phyloP scores from a whole-genome alignment of 2,329 filamentous ascomycete species.

The Pseudogymnoascus sp. region DNA sequence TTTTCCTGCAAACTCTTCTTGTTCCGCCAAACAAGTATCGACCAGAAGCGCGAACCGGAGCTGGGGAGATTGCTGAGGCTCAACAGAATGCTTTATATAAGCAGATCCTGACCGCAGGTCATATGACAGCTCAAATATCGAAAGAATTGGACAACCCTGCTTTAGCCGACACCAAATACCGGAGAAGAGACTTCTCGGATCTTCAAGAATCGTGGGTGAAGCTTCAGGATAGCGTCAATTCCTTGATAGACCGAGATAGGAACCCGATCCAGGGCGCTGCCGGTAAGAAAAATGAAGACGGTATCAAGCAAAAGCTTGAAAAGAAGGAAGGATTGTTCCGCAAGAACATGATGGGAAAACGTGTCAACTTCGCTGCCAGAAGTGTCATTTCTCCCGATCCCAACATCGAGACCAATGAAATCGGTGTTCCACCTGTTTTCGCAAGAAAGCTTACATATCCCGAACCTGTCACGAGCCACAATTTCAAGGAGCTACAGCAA shows the following conservation, averaged over 20 bases:
- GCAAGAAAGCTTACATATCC: constrained; percentile 94
- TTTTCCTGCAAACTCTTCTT: constrained; percentile 80
- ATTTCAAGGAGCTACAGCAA: constrained; percentile 91
- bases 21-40: constrained; percentile 91
- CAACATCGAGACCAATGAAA: constrained; percentile 98
- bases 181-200: constrained; percentile 62
- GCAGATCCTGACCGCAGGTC: constrained; percentile 69
- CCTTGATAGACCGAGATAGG: constrained; percentile 83
- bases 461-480: constrained; percentile 94
- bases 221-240: constrained; percentile 85
- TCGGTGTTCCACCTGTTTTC: constrained; percentile 96
- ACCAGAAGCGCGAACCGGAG: constrained; percentile 76
- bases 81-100: constrained; percentile 87
- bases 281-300: constrained; percentile 74
- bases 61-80: constrained; percentile 76
- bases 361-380: constrained; percentile 95
- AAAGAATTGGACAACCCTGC: constrained; percentile 50
- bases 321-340: constrained; percentile 98
- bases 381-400: constrained; percentile 98
- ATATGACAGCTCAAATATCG: constrained; percentile 67
- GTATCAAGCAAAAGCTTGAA: constrained; percentile 95
- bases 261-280: constrained; percentile 76
- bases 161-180: constrained; percentile 30
- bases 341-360: constrained; percentile 99
- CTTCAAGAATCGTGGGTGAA: constrained; percentile 76